phyloP scores from a whole-genome alignment of 169 alveolate species.

The Plasmodium gonderi region DNA sequence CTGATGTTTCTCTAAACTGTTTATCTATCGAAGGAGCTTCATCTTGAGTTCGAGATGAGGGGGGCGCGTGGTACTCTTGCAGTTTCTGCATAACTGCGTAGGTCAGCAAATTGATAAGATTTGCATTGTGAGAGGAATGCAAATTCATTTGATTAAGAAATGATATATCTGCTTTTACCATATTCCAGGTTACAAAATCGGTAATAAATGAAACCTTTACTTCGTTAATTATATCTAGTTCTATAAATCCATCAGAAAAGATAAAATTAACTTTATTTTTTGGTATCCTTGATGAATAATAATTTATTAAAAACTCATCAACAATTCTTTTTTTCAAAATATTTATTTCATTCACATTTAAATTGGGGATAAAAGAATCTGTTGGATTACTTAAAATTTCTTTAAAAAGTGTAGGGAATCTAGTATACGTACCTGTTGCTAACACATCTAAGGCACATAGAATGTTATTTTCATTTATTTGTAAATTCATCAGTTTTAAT shows the following conservation, averaged over 20 bases:
- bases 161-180: constrained; percentile 16
- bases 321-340: constrained; percentile 42
- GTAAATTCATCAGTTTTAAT: constrained; percentile 21
- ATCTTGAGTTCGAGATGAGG: too few relatives aligned
- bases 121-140: constrained; percentile 15
- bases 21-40: too few relatives aligned
- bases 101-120: constrained; percentile 4
- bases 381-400: constrained; percentile 6
- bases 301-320: constrained; percentile 53
- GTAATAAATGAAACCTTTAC: constrained; percentile 30
- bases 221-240: constrained; percentile 38
- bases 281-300: constrained; percentile 48
- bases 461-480: constrained; percentile 27
- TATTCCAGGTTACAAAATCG: constrained; percentile 40
- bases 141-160: constrained; percentile 16
- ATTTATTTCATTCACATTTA: background rate
- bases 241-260: constrained; percentile 37
- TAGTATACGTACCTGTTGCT: constrained; percentile 36
- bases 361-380: constrained; percentile 10
- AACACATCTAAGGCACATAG: constrained; percentile 40
- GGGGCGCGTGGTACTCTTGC: background rate
- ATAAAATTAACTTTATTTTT: constrained; percentile 45
- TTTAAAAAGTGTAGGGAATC: constrained; percentile 38
- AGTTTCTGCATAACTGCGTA: constrained; percentile 7
- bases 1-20: too few relatives aligned